phyloP scores from a whole-genome alignment of 2,329 filamentous ascomycete genomes.

The Trichoderma endophyticum region DNA sequence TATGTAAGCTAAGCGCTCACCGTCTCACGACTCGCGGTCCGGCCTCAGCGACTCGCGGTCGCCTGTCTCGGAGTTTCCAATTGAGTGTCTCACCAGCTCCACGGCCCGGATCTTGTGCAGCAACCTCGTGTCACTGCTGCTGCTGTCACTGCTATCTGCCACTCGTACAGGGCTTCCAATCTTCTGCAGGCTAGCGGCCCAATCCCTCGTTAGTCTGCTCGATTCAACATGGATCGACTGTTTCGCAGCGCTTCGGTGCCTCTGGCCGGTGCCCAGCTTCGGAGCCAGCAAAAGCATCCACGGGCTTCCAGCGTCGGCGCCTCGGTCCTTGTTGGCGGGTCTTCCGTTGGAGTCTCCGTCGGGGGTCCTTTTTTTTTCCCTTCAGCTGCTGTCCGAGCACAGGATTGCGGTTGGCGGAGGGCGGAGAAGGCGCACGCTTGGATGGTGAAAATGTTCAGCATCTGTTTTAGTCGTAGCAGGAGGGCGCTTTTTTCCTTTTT shows the following conservation, averaged over 20 bases:
- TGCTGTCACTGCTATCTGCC: neutral
- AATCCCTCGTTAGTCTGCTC: neutral
- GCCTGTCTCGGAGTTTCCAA: neutral
- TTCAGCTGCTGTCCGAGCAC: conserved; percentile 1
- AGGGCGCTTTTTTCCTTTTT: conserved; percentile 7
- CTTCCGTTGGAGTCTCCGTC: conserved; percentile 8
- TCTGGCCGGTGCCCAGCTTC: neutral
- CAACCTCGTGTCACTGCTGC: neutral
- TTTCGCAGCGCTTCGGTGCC: neutral
- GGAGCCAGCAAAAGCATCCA: neutral
- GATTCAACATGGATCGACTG: conserved; percentile 7
- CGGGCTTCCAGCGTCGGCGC: neutral
- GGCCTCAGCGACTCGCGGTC: neutral
- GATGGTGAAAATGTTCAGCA: conserved; percentile 1
- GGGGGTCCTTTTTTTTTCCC: neutral
- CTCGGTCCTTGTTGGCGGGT: conserved; percentile 1
- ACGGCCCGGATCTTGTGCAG: neutral
- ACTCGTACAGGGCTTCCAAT: neutral
- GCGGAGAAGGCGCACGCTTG: conserved; percentile 17
- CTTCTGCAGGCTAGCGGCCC: neutral
- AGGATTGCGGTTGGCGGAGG: conserved; percentile 10
- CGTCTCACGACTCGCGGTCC: neutral
- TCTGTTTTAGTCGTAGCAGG: conserved; percentile 4
- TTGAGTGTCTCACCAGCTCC: neutral
- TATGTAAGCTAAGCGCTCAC: neutral